Base-by-base conservation (phyloP, 805 yeast genomes). In the Monosporozyma aerobia region DNA sequence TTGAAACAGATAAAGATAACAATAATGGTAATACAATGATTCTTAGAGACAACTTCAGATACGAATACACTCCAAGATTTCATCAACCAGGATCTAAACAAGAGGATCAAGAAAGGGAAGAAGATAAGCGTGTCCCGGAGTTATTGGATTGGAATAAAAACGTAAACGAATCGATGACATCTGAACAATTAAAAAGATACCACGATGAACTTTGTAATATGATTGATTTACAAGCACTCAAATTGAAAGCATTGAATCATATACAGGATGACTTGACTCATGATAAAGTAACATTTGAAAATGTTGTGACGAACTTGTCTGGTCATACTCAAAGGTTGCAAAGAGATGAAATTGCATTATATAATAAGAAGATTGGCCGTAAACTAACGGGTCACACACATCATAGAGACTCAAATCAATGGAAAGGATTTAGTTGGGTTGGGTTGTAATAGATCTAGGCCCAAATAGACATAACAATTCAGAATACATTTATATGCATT, bases 291-390 rank as follows among this genome's bases (percentile, higher is more conserved):
- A 80, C 90, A 14, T 90, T 84, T 63, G 96, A 92, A 59, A 77
- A 84, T 2, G 95, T 94, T 58, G 90, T 94, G 44, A 96, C 89
- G 63, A 90, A 88, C 60, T 71, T 90, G 59, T 87, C 90, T 14
- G 97, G 96, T 7, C 90, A 90, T 64, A 86, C 96, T 6, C 97
- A 94, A 67, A 80, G 87, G 60, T 60, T 85, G 49, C 78, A 86
- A 59, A 74, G 92, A 52, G 73, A 70, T 53, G 77, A 74, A 57
- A 66, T 72, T 14, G 69, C 72, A 44, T 58, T 63, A 46, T 61
- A 61, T 49, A 60, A 71, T 49, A 70, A 70, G 57, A 69, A 68
- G 55, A 69, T 67, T 48, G 40, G 40, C 13, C 41, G 49, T 22
- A 49, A 47, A 25, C 14, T 23, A 13, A 37, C 39, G 22, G 19